A percentile compares a stretch with the other conserved stretches of the same genome.
phyloP scores from a whole-genome alignment of 116 monocot species.

The Iris pallida region DNA sequence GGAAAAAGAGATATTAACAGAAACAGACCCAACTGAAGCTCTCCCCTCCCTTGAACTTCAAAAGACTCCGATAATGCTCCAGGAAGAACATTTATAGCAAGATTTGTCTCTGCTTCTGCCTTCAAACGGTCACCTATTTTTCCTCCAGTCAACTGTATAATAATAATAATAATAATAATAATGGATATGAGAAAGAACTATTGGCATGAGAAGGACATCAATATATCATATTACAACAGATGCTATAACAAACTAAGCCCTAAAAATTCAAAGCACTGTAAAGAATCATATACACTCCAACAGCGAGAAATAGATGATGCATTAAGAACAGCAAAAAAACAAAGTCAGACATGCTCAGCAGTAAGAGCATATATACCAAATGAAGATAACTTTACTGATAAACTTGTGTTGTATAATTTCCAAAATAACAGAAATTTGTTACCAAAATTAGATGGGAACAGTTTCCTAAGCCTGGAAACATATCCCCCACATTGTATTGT shows the following conservation, averaged over 20 bases:
- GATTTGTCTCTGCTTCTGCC: conserved; percentile 97
- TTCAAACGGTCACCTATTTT: conserved; percentile 87
- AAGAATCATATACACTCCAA: not conserved
- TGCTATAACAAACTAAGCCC: not conserved
- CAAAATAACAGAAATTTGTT: no score
- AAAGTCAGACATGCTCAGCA: not conserved
- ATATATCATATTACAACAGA: conserved; percentile 1
- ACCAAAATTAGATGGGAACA: no score
- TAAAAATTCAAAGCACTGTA: not conserved
- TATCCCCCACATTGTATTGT: no score
- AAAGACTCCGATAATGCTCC: conserved; percentile 85
- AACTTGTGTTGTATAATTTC: no score
- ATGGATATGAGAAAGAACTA: conserved; percentile 3
- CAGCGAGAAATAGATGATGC: not conserved
- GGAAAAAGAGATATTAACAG: not conserved
- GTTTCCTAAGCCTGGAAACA: no score
- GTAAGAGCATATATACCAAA: no score
- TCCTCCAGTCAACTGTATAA: conserved; percentile 86
- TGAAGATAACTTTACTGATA: no score
- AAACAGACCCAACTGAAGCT: conserved; percentile 85
- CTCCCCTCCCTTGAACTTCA: conserved; percentile 99
- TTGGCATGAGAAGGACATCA: not conserved
- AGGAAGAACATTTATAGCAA: conserved; percentile 97
- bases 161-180: conserved; percentile 10
- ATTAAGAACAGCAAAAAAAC: not conserved